phyloP scores from a whole-genome alignment of 495 filamentous ascomycete genomes.

The Cercophora sp. region DNA sequence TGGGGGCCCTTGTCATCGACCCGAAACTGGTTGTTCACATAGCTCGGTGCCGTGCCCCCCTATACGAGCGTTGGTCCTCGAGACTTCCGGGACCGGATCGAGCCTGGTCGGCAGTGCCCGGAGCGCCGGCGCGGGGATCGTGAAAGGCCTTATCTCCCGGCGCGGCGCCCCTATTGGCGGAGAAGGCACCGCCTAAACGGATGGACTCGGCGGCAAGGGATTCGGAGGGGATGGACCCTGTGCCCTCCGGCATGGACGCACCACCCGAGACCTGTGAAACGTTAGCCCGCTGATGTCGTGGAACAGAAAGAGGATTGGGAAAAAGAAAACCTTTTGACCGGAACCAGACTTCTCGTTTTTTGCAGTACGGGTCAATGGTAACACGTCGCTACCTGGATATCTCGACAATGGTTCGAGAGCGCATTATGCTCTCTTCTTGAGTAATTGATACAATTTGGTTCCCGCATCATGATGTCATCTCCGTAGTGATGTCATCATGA shows the following conservation, averaged over 20 bases:
- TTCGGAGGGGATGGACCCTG: slow-evolving; percentile 25
- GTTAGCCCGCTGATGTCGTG: no score
- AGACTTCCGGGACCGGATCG: neutral
- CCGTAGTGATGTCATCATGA: no score
- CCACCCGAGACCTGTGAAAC: no score
- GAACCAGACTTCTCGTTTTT: no score
- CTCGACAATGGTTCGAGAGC: no score
- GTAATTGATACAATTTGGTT: no score
- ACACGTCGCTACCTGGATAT: no score
- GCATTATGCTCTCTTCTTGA: no score
- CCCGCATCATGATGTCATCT: no score
- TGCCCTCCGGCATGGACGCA: slow-evolving; percentile 27
- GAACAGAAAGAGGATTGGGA: no score
- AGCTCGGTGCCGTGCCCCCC: slow-evolving; percentile 28
- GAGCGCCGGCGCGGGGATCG: slow-evolving; percentile 10
- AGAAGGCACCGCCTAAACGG: slow-evolving; percentile 21
- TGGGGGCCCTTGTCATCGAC: slow-evolving; percentile 27
- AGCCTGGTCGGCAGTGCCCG: neutral
- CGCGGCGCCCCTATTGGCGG: slow-evolving; percentile 18
- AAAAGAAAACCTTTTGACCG: no score
- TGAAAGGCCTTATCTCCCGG: neutral
- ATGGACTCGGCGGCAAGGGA: slow-evolving; percentile 40
- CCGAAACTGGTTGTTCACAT: slow-evolving; percentile 23
- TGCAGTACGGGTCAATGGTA: no score
- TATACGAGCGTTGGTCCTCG: slow-evolving; percentile 13